Evolutionary conservation across 495 filamentous ascomycete species (phyloP), one percentile per base, ranked within the genome.

Genomic region (Achaetomiella virescens): DNA sequence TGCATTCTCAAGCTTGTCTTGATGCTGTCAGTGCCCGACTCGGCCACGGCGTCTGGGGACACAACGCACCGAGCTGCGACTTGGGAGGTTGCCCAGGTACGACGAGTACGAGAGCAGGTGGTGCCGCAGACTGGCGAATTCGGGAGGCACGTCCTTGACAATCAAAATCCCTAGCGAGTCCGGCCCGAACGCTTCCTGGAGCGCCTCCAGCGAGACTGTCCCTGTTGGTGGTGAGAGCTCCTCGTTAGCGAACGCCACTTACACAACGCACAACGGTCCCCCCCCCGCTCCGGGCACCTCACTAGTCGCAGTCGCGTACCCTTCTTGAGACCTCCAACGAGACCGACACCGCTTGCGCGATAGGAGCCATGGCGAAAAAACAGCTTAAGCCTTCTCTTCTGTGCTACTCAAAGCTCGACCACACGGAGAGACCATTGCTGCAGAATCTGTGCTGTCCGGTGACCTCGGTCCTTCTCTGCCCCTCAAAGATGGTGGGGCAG

Each of bases 101-200:
- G 90, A 96, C 9, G 91, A 84, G 65, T 89, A 91, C 2, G 89
- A 92, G 18, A 99, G 80, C 21, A 95, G 77, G 42, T 82, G 78
- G 43, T 79, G 78, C 31, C 93, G 81, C 20, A 97, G 74, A 14
- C 75, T 66, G 11, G 71, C 65, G 62, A 93, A 99, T 54, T 84
- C 74, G 4, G 74, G 20, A 2, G 89, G 87, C 0, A 97, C 81
- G 64, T 90, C 87, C 68, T 86, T 89, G 17, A 99, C 92, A 11
- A 97, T 73, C 38, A 99, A 84, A 44, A 99, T 96, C 0, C 95
- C 93, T 24, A 99, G 72, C 0, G 95, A 97, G 3, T 85, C 81
- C 1, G 93, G 90, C 2, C 93, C 93, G 65, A 99, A 97, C 3
- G 93, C 93, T 59, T 86, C 79, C 58, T 87, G 85, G 12, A 99